Conservation (phyloP, 139 green algal species). For the Pleodorina starrii region DNA sequence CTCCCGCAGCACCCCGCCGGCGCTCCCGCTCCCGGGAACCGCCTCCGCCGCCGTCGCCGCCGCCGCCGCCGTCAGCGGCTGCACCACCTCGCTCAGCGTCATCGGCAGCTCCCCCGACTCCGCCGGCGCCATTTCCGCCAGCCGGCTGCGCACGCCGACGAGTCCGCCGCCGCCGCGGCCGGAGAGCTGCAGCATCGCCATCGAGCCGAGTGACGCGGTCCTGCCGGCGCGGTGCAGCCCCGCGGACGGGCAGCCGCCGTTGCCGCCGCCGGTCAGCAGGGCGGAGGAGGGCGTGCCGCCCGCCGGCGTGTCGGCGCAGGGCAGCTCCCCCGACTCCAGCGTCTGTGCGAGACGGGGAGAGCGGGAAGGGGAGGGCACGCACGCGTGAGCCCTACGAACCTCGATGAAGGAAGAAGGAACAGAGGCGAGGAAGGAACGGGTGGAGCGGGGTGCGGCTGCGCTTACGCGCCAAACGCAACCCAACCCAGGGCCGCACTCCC, state of each 20-base stretch:
- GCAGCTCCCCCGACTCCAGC: conserved; percentile 38
- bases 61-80: background rate
- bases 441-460: no score
- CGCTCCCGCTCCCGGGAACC: no score
- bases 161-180: background rate
- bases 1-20: no score
- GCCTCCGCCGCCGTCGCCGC: background rate
- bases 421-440: no score
- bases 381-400: no score
- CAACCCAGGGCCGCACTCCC: no score
- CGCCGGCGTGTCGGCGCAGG: background rate
- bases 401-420: no score
- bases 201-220: background rate
- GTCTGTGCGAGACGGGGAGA: no score
- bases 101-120: conserved; percentile 39
- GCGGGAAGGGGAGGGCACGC: no score
- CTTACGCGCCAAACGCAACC: no score
- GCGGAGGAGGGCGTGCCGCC: conserved; percentile 33
- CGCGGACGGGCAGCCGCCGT: background rate
- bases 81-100: background rate
- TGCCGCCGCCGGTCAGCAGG: background rate
- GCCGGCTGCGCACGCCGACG: background rate
- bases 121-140: background rate
- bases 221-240: background rate
- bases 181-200: background rate